These are phyloP conservation scores for Besnoitia besnoiti DNA, from an alignment of 169 alveolate genomes.

Conservation along the genomic window DNA sequence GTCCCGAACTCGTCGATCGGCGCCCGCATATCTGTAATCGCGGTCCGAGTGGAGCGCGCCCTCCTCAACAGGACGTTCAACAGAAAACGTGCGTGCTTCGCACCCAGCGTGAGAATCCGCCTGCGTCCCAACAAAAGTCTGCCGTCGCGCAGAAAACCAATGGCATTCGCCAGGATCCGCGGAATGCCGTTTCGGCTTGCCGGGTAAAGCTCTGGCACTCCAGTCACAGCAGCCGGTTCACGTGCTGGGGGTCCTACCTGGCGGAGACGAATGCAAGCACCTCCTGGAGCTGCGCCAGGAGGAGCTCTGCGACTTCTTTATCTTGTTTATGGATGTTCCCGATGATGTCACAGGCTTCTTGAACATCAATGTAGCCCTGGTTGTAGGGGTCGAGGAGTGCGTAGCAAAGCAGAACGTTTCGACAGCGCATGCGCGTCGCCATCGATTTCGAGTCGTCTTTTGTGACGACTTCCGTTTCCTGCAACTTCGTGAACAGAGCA, in stretches of 20 bases:
- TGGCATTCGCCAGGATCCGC: too few relatives aligned
- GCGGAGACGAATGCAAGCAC: neutral
- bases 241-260: neutral
- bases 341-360: slow-evolving; percentile 45
- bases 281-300: slow-evolving; percentile 43
- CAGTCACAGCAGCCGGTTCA: too few relatives aligned
- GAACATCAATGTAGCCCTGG: slow-evolving; percentile 51
- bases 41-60: too few relatives aligned
- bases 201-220: too few relatives aligned
- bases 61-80: too few relatives aligned
- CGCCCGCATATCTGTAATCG: too few relatives aligned
- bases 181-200: too few relatives aligned
- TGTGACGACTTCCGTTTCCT: neutral
- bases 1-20: too few relatives aligned
- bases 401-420: slow-evolving; percentile 36
- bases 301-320: slow-evolving; percentile 48
- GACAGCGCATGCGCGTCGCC: neutral
- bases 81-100: too few relatives aligned
- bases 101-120: too few relatives aligned
- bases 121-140: too few relatives aligned
- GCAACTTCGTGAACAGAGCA: neutral
- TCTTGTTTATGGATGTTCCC: slow-evolving; percentile 24
- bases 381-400: slow-evolving; percentile 46
- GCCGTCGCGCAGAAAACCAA: too few relatives aligned
- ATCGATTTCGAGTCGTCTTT: neutral